These are phyloP conservation scores for Dactylellina drechsleri DNA, from an alignment of 2,329 filamentous ascomycete species.

Conservation along the genomic window DNA sequence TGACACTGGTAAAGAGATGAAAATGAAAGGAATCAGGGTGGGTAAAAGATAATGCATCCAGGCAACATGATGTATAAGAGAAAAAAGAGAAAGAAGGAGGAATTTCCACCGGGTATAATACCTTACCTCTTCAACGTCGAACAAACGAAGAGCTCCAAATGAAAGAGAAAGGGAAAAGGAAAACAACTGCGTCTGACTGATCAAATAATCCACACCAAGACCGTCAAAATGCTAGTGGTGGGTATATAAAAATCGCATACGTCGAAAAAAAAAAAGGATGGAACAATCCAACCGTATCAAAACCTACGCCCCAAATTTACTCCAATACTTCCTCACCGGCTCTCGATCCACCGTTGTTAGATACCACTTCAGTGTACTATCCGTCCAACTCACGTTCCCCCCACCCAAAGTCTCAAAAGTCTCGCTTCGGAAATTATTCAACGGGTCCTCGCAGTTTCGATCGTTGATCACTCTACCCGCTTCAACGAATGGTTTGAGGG, in stretches of 20 bases:
- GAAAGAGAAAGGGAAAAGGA: constrained; percentile 2
- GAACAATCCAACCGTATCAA: neutral
- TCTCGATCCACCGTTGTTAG: constrained; percentile 80
- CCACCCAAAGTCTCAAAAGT: constrained; percentile 73
- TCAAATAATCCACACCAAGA: neutral
- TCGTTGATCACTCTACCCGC: constrained; percentile 78
- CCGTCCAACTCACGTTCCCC: constrained; percentile 86
- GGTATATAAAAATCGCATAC: constrained; percentile 4
- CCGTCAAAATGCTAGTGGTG: constrained; percentile 7
- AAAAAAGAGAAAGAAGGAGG: neutral
- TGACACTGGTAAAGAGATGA: constrained; percentile 8
- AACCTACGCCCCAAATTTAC: constrained; percentile 19
- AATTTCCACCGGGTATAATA: constrained; percentile 13
- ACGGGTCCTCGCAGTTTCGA: constrained; percentile 80
- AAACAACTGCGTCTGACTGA: constrained; percentile 14
- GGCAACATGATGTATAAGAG: neutral
- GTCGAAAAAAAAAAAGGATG: constrained; percentile 3
- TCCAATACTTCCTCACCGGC: constrained; percentile 50
- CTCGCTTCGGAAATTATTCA: constrained; percentile 81
- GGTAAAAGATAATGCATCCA: constrained; percentile 20
- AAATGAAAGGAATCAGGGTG: constrained; percentile 9
- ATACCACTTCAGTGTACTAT: constrained; percentile 83
- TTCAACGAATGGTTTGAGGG: constrained; percentile 88
- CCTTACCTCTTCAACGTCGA: neutral
- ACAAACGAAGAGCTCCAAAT: neutral